Conservation (phyloP, 164 flowering plant species). For the Paratinospora sagittata region DNA sequence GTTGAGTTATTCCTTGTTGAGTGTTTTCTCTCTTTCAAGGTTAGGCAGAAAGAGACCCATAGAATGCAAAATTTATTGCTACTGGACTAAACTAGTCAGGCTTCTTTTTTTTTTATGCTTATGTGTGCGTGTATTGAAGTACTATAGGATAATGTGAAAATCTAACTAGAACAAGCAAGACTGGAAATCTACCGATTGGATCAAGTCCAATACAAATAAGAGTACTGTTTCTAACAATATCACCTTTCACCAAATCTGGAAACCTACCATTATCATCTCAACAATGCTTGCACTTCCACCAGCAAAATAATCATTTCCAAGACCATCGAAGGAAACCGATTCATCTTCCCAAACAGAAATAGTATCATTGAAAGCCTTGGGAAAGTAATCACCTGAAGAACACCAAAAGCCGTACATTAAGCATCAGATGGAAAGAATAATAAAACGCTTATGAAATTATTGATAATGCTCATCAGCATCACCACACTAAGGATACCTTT, state of each 20-base stretch:
- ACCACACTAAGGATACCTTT: no score
- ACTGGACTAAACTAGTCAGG: no score
- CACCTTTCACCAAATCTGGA: neutral
- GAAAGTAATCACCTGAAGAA: constrained; percentile 76
- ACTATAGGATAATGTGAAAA: no score
- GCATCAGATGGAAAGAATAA: neutral
- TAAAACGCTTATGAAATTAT: no score
- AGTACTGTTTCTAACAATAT: neutral
- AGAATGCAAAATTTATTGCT: no score
- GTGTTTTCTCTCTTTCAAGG: no score
- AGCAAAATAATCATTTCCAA: constrained; percentile 64
- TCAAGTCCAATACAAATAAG: neutral
- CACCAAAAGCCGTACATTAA: neutral
- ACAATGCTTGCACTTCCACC: constrained; percentile 47
- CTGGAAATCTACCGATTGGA: no score
- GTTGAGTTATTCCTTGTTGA: no score
- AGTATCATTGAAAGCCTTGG: constrained; percentile 51
- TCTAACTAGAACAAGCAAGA: neutral
- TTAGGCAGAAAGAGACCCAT: no score
- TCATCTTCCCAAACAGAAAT: constrained; percentile 92
- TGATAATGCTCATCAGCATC: no score
- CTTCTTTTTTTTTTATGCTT: no score
- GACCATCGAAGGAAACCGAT: constrained; percentile 66
- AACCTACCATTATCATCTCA: constrained; percentile 48
- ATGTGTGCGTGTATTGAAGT: no score